Evolutionary conservation across 2,329 filamentous ascomycete species (phyloP).

Genomic region (Thielaviopsis musarum): DNA sequence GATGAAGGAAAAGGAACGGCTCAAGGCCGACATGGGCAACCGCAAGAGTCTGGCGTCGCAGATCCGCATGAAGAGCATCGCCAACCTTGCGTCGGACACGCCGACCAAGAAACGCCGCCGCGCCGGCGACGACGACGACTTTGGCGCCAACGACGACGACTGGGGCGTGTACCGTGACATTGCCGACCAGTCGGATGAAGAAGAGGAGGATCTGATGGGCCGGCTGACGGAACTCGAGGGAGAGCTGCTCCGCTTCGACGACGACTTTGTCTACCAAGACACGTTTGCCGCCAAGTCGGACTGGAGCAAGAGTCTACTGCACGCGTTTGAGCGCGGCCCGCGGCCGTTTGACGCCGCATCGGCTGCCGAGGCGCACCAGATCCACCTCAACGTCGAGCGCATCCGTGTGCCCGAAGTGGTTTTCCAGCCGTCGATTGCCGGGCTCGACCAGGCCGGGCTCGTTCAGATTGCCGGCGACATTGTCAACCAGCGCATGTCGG

Average conservation of each 20-base stretch:
- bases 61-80: conserved; percentile 96
- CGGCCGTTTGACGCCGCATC: conserved; percentile 70
- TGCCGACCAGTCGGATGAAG: conserved; percentile 69
- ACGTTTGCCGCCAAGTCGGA: conserved; percentile 84
- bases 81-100: conserved; percentile 82
- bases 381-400: conserved; percentile 92
- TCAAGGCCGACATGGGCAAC: conserved; percentile 90
- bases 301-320: conserved; percentile 83
- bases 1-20: conserved; percentile 83
- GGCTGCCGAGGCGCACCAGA: conserved; percentile 64
- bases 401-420: conserved; percentile 88
- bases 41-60: conserved; percentile 91
- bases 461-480: conserved; percentile 87
- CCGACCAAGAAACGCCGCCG: conserved; percentile 71
- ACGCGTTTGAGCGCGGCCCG: conserved; percentile 78
- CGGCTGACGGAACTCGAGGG: conserved; percentile 63
- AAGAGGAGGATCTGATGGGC: conserved; percentile 70
- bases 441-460: conserved; percentile 82
- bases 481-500: conserved; percentile 60
- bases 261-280: conserved; percentile 77
- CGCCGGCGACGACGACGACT: conserved; percentile 85
- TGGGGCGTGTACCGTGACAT: conserved; percentile 96
- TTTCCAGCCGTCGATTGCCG: conserved; percentile 83
- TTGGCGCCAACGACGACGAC: conserved; percentile 92
- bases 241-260: conserved; percentile 74